These are phyloP conservation scores for Amaranthus tricolor DNA, from an alignment of 179 eudicot species.

Conservation along the genomic window DNA sequence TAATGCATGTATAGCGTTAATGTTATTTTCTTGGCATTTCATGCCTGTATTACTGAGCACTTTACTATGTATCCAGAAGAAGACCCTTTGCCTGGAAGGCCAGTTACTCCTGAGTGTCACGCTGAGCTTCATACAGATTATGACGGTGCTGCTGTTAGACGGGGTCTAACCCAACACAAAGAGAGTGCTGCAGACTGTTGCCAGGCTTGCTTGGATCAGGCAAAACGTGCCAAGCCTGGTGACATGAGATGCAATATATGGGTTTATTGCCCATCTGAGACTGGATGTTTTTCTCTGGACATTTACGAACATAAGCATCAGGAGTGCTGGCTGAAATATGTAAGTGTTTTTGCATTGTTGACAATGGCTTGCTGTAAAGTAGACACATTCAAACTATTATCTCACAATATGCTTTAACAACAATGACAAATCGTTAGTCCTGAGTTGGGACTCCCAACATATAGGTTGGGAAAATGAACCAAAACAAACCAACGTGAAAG, in stretches of 20 bases:
- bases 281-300: constrained; percentile 88
- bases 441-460: too few species aligned
- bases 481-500: too few species aligned
- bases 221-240: constrained; percentile 61
- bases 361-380: neutral
- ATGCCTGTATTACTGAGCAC: constrained; percentile 2
- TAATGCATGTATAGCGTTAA: too few species aligned
- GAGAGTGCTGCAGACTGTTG: constrained; percentile 96
- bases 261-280: constrained; percentile 95
- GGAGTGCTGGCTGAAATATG: constrained; percentile 98
- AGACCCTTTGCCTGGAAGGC: constrained; percentile 68
- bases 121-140: constrained; percentile 81
- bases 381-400: neutral
- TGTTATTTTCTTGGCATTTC: neutral
- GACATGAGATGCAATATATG: constrained; percentile 85
- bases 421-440: neutral
- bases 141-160: constrained; percentile 78
- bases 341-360: constrained; percentile 33
- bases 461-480: too few species aligned
- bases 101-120: constrained; percentile 74
- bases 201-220: constrained; percentile 88
- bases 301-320: constrained; percentile 75
- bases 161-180: constrained; percentile 93
- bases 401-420: neutral
- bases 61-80: constrained; percentile 44